Conservation (phyloP, 73 alveolate species). For the Diophrys appendiculata region DNA sequence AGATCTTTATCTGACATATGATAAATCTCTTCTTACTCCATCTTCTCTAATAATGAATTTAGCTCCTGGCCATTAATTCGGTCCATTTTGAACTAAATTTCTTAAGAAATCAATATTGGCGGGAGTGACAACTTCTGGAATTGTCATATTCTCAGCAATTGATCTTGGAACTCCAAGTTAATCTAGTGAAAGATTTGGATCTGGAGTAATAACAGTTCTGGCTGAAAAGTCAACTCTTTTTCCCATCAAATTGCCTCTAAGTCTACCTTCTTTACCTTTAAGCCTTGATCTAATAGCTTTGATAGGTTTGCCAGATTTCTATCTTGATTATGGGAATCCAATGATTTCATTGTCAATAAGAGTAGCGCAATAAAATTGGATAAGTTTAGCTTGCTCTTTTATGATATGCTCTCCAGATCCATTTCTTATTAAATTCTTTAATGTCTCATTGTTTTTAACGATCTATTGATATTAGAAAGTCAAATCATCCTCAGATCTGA, state of each 20-base stretch:
- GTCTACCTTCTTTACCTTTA: constrained; percentile 99
- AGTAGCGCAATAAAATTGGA: constrained; percentile 93
- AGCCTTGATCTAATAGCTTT: constrained; percentile 93
- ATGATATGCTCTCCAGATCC: constrained; percentile 71
- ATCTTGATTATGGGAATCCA: constrained; percentile 74
- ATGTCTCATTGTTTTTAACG: constrained; percentile 68
- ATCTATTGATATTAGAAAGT: constrained; percentile 89
- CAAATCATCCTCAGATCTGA: constrained; percentile 92
- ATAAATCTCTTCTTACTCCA: constrained; percentile 83
- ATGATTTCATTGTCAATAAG: constrained; percentile 93
- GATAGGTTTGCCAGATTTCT: constrained; percentile 90
- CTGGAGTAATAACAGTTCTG: constrained; percentile 99
- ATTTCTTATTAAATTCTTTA: constrained; percentile 36
- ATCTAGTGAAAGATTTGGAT: constrained; percentile 98
- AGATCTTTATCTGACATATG: constrained; percentile 70
- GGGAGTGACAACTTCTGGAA: constrained; percentile 98
- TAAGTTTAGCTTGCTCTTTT: constrained; percentile 65
- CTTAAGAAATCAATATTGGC: constrained; percentile 82
- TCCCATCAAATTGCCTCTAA: constrained; percentile 99
- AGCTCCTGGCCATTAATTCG: constrained; percentile 97
- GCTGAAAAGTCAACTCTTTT: constrained; percentile 99
- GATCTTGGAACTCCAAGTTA: constrained; percentile 98
- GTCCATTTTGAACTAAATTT: constrained; percentile 92
- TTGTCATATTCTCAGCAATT: constrained; percentile 94
- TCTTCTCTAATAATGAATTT: constrained; percentile 87